Evolutionary conservation across 208 protist species (phyloP).

Genomic region (Crithidia bombi): DNA sequence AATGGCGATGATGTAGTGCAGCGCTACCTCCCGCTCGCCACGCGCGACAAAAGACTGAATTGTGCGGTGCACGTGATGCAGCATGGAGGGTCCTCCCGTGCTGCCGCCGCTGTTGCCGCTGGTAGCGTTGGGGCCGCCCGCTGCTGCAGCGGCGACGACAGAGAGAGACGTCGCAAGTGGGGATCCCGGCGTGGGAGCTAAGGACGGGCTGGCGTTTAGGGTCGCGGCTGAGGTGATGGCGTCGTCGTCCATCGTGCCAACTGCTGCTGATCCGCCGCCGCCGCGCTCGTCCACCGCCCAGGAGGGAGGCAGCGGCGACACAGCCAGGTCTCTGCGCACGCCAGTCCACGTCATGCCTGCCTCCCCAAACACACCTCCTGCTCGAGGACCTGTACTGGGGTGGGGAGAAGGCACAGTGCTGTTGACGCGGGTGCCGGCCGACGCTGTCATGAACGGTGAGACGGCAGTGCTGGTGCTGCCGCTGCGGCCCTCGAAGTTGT

Average conservation of each 20-base stretch:
- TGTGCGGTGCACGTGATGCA: conserved; percentile 39
- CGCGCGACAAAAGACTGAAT: conserved; percentile 54
- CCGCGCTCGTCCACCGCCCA: conserved; percentile 22
- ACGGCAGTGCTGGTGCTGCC: background rate
- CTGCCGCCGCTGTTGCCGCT: background rate
- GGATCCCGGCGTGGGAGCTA: background rate
- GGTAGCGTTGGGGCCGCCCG: background rate
- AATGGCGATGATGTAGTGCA: conserved; percentile 74
- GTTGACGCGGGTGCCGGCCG: background rate
- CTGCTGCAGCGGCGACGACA: background rate
- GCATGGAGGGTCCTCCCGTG: conserved; percentile 3
- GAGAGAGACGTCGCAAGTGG: conserved; percentile 4
- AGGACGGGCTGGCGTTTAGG: background rate
- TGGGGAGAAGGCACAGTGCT: conserved; percentile 12
- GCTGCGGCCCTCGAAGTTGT: background rate
- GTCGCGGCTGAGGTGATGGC: conserved; percentile 7
- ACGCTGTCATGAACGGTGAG: conserved; percentile 5
- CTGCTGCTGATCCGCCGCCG: background rate
- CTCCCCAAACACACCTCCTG: background rate
- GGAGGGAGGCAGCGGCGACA: conserved; percentile 14
- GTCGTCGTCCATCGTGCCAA: background rate
- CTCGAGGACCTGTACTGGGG: background rate
- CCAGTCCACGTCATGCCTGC: conserved; percentile 2
- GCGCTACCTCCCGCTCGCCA: conserved; percentile 56
- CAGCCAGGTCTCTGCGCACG: background rate